Conservation (phyloP, 768 basidiomycete species). For the Suillus clintonianus region DNA sequence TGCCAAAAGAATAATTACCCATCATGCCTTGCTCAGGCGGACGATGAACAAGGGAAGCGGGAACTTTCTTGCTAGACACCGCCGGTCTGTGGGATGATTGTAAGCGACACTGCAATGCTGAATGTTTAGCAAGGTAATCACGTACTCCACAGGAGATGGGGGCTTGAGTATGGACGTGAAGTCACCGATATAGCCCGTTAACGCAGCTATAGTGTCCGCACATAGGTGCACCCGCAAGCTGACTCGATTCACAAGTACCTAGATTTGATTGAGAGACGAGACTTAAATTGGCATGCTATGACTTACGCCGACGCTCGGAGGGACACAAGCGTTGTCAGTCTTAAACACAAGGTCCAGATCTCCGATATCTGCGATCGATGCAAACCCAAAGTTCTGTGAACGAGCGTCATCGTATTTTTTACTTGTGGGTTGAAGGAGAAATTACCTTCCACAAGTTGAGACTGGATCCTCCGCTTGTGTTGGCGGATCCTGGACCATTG, state of each 20-base stretch:
- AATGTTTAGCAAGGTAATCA: not conserved
- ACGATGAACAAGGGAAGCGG: not conserved
- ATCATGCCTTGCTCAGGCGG: constrained; percentile 23
- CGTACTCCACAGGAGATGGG: constrained; percentile 27
- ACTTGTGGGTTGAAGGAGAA: constrained; percentile 17
- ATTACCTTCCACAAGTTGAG: constrained; percentile 67
- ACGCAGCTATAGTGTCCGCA: constrained; percentile 69
- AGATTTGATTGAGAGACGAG: constrained; percentile 2
- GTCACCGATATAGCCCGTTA: constrained; percentile 58
- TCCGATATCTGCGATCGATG: constrained; percentile 60
- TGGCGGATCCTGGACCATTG: constrained; percentile 17
- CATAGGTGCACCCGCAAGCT: constrained; percentile 67
- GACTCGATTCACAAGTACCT: constrained; percentile 61
- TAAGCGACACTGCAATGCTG: not conserved
- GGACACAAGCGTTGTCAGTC: constrained; percentile 22
- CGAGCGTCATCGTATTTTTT: constrained; percentile 7
- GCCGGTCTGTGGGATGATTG: not conserved
- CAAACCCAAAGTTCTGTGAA: constrained; percentile 63
- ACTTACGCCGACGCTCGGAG: constrained; percentile 43
- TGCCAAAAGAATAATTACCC: constrained; percentile 17
- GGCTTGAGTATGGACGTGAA: constrained; percentile 46
- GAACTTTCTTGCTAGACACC: constrained; percentile 8
- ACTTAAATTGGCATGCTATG: not conserved
- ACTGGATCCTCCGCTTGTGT: constrained; percentile 33
- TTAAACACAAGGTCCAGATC: constrained; percentile 49